Conservation (phyloP, 805 yeast species). For the Candida tallmaniae region DNA sequence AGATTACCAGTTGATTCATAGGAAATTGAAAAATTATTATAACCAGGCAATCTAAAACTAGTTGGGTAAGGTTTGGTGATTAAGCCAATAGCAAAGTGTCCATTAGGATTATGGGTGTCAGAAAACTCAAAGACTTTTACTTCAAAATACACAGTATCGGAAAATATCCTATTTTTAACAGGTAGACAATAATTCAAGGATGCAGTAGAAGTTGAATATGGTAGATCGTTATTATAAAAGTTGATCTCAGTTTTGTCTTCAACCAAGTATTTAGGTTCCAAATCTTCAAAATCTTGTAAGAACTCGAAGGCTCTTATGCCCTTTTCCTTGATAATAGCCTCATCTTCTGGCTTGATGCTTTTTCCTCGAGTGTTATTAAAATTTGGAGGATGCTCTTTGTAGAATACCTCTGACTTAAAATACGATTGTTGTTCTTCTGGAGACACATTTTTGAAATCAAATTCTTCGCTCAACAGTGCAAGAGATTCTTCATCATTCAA, state of each 20-base stretch:
- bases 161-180: constrained; percentile 24
- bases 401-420: constrained; percentile 32
- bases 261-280: constrained; percentile 32
- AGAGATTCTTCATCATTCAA: constrained; percentile 38
- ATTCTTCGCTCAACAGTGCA: constrained; percentile 30
- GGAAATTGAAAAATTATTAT: constrained; percentile 62
- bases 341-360: constrained; percentile 26
- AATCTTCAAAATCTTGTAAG: constrained; percentile 26
- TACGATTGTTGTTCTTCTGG: constrained; percentile 40
- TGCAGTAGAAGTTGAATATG: constrained; percentile 39
- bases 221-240: constrained; percentile 32
- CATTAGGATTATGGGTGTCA: constrained; percentile 26
- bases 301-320: constrained; percentile 40
- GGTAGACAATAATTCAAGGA: constrained; percentile 37
- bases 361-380: constrained; percentile 28
- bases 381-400: constrained; percentile 26
- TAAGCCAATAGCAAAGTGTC: constrained; percentile 61
- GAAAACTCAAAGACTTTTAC: constrained; percentile 33
- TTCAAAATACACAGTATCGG: constrained; percentile 61
- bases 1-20: constrained; percentile 71
- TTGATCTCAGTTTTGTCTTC: constrained; percentile 36
- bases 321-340: constrained; percentile 26
- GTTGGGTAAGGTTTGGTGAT: constrained; percentile 71
- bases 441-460: constrained; percentile 29
- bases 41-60: constrained; percentile 67